These are phyloP conservation scores for Thelonectria blattea DNA, from an alignment of 2,329 filamentous ascomycete genomes.

Conservation along the genomic window DNA sequence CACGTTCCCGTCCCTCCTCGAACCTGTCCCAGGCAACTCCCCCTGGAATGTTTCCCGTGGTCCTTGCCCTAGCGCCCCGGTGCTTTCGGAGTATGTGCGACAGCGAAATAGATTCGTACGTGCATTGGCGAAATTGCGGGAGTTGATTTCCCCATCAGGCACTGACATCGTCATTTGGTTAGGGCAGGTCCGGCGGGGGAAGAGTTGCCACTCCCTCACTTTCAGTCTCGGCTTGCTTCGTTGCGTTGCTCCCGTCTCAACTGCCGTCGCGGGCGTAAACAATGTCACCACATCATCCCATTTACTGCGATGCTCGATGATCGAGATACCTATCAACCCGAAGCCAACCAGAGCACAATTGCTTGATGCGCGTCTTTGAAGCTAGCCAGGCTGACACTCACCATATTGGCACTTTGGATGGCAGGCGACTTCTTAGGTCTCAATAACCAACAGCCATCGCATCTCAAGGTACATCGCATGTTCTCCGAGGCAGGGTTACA, in stretches of 20 bases:
- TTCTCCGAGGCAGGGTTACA: too few species aligned
- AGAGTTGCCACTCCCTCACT: neutral
- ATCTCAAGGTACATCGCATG: too few species aligned
- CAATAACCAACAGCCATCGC: too few species aligned
- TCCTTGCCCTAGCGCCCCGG: neutral
- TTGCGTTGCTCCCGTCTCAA: neutral
- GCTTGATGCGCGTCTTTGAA: neutral
- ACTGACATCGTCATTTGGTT: neutral
- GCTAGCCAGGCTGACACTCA: too few species aligned
- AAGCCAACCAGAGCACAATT: neutral
- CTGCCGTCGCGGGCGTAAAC: neutral
- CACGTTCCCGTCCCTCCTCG: constrained; percentile 10
- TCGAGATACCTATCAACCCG: neutral
- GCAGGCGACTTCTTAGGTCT: too few species aligned
- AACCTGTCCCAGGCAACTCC: constrained; percentile 15
- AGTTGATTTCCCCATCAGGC: neutral
- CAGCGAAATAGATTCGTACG: neutral
- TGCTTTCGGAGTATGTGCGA: neutral
- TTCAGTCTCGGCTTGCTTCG: neutral
- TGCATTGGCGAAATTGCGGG: neutral
- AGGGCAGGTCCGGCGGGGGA: neutral
- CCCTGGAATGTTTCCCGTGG: constrained; percentile 3
- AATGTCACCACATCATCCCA: neutral
- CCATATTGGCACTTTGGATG: too few species aligned
- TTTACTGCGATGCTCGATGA: neutral